These are phyloP conservation scores for Colletotrichum sojae DNA, from an alignment of 2,329 filamentous ascomycete species.

Conservation along the genomic window DNA sequence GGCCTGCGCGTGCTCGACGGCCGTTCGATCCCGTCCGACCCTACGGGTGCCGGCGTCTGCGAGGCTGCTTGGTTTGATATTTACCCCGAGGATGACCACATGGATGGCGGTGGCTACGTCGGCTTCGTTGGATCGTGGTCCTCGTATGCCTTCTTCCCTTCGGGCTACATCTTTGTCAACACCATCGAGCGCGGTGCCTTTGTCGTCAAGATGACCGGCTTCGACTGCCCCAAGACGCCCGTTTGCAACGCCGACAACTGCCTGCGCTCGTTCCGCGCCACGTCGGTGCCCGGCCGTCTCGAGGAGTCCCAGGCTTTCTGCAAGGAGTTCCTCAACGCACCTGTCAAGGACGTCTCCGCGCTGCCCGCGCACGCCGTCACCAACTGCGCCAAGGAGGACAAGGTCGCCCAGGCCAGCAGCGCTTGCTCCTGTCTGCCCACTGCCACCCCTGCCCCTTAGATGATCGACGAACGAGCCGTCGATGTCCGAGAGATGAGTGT, in stretches of 20 bases:
- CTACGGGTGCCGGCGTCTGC: constrained; percentile 60
- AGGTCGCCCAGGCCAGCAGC: constrained; percentile 42
- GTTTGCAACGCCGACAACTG: constrained; percentile 54
- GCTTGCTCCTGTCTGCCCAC: constrained; percentile 45
- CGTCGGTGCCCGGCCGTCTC: constrained; percentile 50
- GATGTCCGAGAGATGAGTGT: neutral
- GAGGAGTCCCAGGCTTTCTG: constrained; percentile 52
- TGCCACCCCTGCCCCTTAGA: constrained; percentile 38
- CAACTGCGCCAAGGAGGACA: constrained; percentile 43
- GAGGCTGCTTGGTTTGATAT: constrained; percentile 66
- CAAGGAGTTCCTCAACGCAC: constrained; percentile 41
- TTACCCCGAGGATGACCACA: constrained; percentile 63
- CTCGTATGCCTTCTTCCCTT: constrained; percentile 63
- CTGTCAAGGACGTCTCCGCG: constrained; percentile 40
- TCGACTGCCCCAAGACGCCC: constrained; percentile 40
- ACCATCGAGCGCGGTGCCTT: constrained; percentile 67
- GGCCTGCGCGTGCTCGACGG: constrained; percentile 61
- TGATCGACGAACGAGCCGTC: neutral
- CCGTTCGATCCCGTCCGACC: constrained; percentile 54
- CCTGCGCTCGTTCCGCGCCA: constrained; percentile 54
- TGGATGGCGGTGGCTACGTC: constrained; percentile 54
- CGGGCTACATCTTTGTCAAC: constrained; percentile 65
- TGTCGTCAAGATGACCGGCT: constrained; percentile 56
- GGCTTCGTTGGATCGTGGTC: constrained; percentile 63
- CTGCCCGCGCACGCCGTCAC: constrained; percentile 43